Evolutionary conservation across 75 land plant genomes (phyloP).

Genomic region (Pinus taeda): DNA sequence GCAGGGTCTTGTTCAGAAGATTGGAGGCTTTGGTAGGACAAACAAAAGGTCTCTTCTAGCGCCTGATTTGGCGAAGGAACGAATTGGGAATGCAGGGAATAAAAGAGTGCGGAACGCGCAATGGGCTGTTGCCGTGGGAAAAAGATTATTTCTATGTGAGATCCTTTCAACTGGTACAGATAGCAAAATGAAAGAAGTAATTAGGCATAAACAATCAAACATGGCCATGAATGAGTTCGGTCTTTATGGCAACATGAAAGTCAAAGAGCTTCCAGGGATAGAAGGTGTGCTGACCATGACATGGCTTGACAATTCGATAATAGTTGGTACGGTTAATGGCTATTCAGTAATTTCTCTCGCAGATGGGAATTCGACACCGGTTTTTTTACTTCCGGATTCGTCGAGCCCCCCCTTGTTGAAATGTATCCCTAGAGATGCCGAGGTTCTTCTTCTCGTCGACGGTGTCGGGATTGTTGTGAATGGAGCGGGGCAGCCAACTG

Average conservation of each 20-base stretch:
- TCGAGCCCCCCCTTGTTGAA: constrained; percentile 56
- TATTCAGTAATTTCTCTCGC: constrained; percentile 46
- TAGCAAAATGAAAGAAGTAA: neutral
- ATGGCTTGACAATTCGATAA: constrained; percentile 78
- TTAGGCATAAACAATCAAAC: constrained; percentile 2
- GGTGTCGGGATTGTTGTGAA: constrained; percentile 75
- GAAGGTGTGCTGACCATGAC: constrained; percentile 67
- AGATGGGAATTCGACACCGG: constrained; percentile 35
- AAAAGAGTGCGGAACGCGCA: constrained; percentile 17
- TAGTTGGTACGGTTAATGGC: constrained; percentile 64
- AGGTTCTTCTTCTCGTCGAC: constrained; percentile 77
- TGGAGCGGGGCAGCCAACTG: constrained; percentile 71
- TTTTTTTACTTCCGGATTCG: constrained; percentile 74
- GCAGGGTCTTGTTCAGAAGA: constrained; percentile 21
- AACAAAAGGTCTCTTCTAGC: constrained; percentile 12
- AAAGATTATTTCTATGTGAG: constrained; percentile 60
- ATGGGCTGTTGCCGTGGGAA: constrained; percentile 45
- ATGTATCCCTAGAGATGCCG: constrained; percentile 44
- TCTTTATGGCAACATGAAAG: constrained; percentile 20
- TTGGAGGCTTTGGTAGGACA: constrained; percentile 20
- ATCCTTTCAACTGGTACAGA: constrained; percentile 23
- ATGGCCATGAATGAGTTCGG: constrained; percentile 8
- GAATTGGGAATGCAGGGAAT: neutral
- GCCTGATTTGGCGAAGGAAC: neutral
- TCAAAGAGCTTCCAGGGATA: constrained; percentile 58